Evolutionary conservation across 768 basidiomycete genomes (phyloP), one percentile per base, ranked within the genome.

Genomic region (Lactarius psammicola): DNA sequence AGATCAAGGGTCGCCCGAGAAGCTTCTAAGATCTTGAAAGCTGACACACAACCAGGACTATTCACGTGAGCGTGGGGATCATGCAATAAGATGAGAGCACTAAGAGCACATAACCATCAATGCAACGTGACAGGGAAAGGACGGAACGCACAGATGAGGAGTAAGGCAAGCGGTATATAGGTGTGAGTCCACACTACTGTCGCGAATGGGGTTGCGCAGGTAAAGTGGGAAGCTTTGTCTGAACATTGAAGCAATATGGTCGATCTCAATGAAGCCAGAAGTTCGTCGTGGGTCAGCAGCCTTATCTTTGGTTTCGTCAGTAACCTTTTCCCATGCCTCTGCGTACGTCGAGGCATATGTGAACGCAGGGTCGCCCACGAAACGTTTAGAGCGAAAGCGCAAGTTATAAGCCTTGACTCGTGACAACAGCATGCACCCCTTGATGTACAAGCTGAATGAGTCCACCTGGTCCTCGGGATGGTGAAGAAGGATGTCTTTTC

Each of bases 11-110:
- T 84, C 1, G 82, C 80, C 56, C 90, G 82, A 2, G 89, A 84
- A 30, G 89, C 84, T 0, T 81, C 82, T 9, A 91, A 76, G 34
- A 91, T 86, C 71, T 85, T 88, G 69, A 85, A 79, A 17, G 89
- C 86, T 49, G 88, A 90, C 49, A 85, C 79, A 69, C 89, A 92
- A 40, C 84, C 83, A 20, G 80, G 79, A 55, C 75, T 77, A 30
- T 79, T 78, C 56, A 88, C 78, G 65, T 84, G 82, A 20, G 89
- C 88, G 71, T 90, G 89, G 3, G 89, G 88, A 68, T 92, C 90
- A 70, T 92, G 90, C 49, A 92, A 76, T 23, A 90, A 78, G 59
- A 92, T 87, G 17, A 78, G 84, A 7, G 87, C 83, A 15, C 90
- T 92, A 42, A 55, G 36, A 70, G 33, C 31, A 40, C 23, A 17